Percentiles rank a stretch among this genome's conserved stretches.
Evolutionary conservation across 2,329 filamentous ascomycete genomes (phyloP).

Genomic region (Colletotrichum navitas): DNA sequence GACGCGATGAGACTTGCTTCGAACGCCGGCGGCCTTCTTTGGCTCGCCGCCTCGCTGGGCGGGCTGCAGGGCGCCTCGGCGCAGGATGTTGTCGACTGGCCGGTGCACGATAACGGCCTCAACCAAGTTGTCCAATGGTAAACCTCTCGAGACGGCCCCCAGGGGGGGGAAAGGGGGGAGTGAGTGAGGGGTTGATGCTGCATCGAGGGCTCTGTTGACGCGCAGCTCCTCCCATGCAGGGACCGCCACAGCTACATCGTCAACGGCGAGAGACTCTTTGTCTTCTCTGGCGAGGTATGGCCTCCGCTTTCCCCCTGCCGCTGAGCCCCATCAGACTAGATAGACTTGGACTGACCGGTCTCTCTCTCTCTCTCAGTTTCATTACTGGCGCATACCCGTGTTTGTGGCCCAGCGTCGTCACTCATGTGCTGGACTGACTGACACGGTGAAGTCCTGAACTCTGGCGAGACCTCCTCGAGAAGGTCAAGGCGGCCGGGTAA

Average conservation of each 20-base stretch:
- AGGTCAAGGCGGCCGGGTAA: conserved; percentile 57
- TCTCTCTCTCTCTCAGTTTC: conserved; percentile 48
- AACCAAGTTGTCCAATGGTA: conserved; percentile 52
- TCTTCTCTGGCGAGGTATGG: conserved; percentile 57
- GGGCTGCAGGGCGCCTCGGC: conserved; percentile 18
- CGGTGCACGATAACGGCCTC: conserved; percentile 50
- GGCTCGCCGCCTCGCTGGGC: conserved; percentile 37
- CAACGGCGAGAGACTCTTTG: conserved; percentile 56
- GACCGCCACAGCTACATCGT: conserved; percentile 57
- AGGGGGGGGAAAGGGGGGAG: background rate
- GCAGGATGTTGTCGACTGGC: conserved; percentile 44
- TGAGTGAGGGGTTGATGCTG: background rate
- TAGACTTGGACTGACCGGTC: conserved; percentile 16
- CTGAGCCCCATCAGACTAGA: too few relatives aligned
- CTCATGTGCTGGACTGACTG: conserved; percentile 1
- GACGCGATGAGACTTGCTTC: conserved; percentile 35
- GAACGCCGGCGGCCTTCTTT: conserved; percentile 32
- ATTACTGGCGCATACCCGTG: conserved; percentile 59
- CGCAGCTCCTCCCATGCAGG: conserved; percentile 45
- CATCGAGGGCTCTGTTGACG: background rate
- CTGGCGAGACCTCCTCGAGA: conserved; percentile 58
- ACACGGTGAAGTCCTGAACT: conserved; percentile 48
- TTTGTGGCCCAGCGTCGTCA: conserved; percentile 41
- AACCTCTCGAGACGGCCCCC: background rate
- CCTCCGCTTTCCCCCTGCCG: background rate